Evolutionary conservation across 2,329 filamentous ascomycete genomes (phyloP).

Genomic region (Teratosphaeria destructans): DNA sequence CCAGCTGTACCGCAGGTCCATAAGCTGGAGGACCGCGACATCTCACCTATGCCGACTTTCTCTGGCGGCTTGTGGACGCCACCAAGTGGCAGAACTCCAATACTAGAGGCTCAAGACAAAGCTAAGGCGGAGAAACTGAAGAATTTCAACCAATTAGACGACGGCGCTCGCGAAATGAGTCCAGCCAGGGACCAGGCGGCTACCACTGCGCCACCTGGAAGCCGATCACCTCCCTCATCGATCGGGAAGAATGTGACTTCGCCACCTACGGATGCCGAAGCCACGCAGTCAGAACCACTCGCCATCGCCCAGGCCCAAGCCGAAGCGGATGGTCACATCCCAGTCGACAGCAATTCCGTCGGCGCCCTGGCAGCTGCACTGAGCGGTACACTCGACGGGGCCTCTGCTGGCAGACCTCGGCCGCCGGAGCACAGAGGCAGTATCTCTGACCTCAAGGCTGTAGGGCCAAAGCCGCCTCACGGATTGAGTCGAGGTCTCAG

Average conservation of each 20-base stretch:
- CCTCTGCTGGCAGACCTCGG: neutral
- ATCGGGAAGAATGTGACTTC: neutral
- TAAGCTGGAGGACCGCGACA: neutral
- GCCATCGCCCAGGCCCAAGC: neutral
- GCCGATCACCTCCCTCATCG: conserved; percentile 1
- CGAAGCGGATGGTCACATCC: neutral
- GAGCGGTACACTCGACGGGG: neutral
- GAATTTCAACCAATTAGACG: neutral
- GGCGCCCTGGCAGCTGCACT: neutral
- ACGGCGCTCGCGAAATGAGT: neutral
- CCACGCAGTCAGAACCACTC: neutral
- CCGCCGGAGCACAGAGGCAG: neutral
- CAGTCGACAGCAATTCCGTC: neutral
- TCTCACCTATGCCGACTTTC: neutral
- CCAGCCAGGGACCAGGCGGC: conserved; percentile 18
- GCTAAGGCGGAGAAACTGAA: conserved; percentile 8
- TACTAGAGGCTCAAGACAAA: conserved; percentile 8
- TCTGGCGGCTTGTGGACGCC: conserved; percentile 31
- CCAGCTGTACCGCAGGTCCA: neutral
- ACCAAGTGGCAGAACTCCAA: conserved; percentile 14
- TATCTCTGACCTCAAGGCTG: neutral
- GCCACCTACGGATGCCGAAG: neutral
- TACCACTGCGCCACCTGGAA: conserved; percentile 20
- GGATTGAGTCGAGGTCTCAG: conserved; percentile 8
- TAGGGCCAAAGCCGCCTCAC: neutral